phyloP scores from a whole-genome alignment of 2,329 filamentous ascomycete species.

The Aplosporella prunicola region DNA sequence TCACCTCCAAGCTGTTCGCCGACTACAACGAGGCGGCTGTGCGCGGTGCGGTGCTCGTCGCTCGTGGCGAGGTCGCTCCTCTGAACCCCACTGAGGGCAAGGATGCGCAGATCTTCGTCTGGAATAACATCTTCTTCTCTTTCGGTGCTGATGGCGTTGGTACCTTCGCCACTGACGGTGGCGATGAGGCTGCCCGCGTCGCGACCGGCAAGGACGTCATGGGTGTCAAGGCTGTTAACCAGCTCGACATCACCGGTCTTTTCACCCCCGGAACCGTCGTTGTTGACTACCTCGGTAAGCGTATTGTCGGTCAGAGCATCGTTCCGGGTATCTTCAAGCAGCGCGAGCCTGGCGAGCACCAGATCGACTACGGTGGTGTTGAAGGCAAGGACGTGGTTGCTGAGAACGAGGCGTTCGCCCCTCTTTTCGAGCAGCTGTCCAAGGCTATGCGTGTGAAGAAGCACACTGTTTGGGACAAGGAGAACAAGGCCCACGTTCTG shows the following conservation, averaged over 20 bases:
- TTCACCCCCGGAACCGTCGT: conserved; percentile 96
- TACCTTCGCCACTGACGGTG: conserved; percentile 92
- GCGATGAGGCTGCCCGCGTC: conserved; percentile 89
- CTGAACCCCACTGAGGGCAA: conserved; percentile 87
- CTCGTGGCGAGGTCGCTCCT: conserved; percentile 82
- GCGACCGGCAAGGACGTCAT: conserved; percentile 95
- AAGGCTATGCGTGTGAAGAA: conserved; percentile 86
- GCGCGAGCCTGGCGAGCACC: conserved; percentile 91
- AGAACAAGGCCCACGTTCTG: conserved; percentile 77
- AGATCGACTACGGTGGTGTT: conserved; percentile 97
- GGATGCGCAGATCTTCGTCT: conserved; percentile 97
- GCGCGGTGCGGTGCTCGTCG: conserved; percentile 83
- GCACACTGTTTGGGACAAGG: conserved; percentile 97
- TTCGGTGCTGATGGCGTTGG: conserved; percentile 96
- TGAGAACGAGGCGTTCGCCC: conserved; percentile 74
- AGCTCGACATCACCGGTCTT: conserved; percentile 87
- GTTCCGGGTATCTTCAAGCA: conserved; percentile 99
- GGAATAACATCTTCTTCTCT: conserved; percentile 99
- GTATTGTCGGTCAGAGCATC: conserved; percentile 94
- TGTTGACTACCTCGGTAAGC: conserved; percentile 93
- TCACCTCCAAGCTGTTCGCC: conserved; percentile 91
- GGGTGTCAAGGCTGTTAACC: conserved; percentile 90
- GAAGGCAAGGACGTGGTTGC: conserved; percentile 95
- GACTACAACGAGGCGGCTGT: conserved; percentile 96
- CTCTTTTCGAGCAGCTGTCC: conserved; percentile 81